Base-by-base conservation (phyloP, 139 green algal genomes). In the Chlorella vulgaris region DNA sequence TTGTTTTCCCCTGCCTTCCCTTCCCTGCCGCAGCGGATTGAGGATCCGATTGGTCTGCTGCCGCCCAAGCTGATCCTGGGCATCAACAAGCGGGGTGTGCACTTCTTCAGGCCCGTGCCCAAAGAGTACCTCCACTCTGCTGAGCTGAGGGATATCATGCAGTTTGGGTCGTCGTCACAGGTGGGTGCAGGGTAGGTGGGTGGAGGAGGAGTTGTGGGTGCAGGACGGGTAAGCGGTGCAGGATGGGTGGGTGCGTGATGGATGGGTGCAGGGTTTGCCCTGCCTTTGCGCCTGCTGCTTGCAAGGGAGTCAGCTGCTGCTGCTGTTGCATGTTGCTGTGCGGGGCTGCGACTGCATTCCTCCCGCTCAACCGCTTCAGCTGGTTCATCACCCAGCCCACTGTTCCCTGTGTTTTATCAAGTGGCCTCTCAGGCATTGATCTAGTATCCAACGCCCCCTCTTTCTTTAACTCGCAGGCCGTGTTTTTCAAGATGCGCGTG, bases 401-500 rank as follows among this genome's bases (percentile, higher is more conserved):
- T n/a, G n/a, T n/a, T n/a, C n/a, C n/a, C n/a, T n/a, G n/a, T n/a
- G n/a, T n/a, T n/a, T n/a, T n/a, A n/a, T n/a, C n/a, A n/a, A n/a
- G n/a, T n/a, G n/a, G n/a, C n/a, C n/a, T n/a, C n/a, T n/a, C n/a
- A n/a, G n/a, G n/a, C n/a, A n/a, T n/a, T n/a, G n/a, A n/a, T n/a
- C n/a, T n/a, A n/a, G n/a, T n/a, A n/a, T n/a, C n/a, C n/a, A n/a
- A n/a, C n/a, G n/a, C n/a, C n/a, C n/a, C n/a, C n/a, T n/a, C 28
- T 2, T 33, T 33, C n/a, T 4, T 31, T 24, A 43, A 31, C 28
- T 6, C 2, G 51, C 70, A 86, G 79, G 96, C 96, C 1, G 95
- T 99, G 40, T 98, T 98, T 86, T 99, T 99, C 92, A 99, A 99
- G 89, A 99, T 99, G 96, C 91, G 96, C 10, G 95, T 99, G 53